Percentiles rank a stretch among this genome's conserved stretches.
Conservation (phyloP, 176 grass and related monocot species). For the Avena sativa region DNA sequence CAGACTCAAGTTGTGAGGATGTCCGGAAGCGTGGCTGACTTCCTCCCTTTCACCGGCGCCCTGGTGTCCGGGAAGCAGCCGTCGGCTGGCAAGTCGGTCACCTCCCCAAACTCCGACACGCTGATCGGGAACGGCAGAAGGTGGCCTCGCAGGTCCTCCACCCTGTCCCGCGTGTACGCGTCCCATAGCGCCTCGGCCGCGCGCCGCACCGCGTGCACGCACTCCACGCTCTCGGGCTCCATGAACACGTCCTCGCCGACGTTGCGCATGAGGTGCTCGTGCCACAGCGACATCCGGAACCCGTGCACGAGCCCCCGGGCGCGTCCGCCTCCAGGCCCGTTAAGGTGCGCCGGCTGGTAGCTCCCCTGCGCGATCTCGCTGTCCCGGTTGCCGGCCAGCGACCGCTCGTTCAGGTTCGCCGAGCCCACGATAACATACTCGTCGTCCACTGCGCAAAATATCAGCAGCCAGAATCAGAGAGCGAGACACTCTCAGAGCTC, state of each 20-base stretch:
- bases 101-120: conserved; percentile 62
- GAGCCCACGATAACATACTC: conserved; percentile 91
- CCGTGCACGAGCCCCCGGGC: conserved; percentile 62
- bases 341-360: conserved; percentile 85
- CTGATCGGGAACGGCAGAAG: conserved; percentile 81
- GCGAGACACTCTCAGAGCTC: background rate
- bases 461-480: background rate
- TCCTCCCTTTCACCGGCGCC: conserved; percentile 67
- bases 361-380: conserved; percentile 90
- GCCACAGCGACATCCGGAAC: conserved; percentile 85
- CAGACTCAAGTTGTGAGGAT: conserved; percentile 72
- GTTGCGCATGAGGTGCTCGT: conserved; percentile 73
- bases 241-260: conserved; percentile 28
- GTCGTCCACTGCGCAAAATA: conserved; percentile 59
- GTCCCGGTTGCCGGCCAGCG: conserved; percentile 85
- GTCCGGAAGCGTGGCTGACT: conserved; percentile 54
- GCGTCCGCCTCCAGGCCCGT: conserved; percentile 38
- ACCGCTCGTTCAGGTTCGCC: conserved; percentile 93
- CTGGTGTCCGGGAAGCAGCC: conserved; percentile 80
- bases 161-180: conserved; percentile 56
- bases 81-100: conserved; percentile 59
- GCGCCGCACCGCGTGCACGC: conserved; percentile 61
- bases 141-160: conserved; percentile 71
- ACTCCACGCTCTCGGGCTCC: conserved; percentile 69
- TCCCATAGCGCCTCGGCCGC: conserved; percentile 63